phyloP scores from a whole-genome alignment of 805 yeast genomes.

The Komagataella ulmi region DNA sequence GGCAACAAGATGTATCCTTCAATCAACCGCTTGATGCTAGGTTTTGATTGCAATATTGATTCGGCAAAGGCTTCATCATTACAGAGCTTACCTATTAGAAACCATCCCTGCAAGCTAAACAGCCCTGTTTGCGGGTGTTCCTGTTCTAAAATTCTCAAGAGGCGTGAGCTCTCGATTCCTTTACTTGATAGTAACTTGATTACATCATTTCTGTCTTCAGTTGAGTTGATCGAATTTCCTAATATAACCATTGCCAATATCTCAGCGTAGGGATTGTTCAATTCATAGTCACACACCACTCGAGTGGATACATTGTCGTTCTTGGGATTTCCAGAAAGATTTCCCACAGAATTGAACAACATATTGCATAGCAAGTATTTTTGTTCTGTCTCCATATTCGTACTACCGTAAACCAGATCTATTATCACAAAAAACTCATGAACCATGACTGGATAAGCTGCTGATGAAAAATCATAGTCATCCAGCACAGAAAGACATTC shows the following conservation, averaged over 20 bases:
- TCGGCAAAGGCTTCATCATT: background rate
- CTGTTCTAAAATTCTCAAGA: background rate
- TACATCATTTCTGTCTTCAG: background rate
- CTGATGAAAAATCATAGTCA: background rate
- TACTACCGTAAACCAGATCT: background rate
- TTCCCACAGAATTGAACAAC: background rate
- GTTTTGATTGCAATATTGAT: background rate
- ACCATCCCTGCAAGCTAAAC: background rate
- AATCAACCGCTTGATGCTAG: background rate
- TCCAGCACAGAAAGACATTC: background rate
- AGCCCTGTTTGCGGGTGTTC: background rate
- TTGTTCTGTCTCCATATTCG: background rate
- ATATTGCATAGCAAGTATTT: background rate
- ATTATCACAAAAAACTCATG: background rate
- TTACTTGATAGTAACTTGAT: background rate
- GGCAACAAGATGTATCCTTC: background rate
- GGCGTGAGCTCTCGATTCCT: background rate
- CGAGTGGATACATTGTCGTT: background rate
- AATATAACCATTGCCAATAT: background rate
- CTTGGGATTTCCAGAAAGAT: background rate
- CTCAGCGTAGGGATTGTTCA: background rate
- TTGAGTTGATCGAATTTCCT: background rate
- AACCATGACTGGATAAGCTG: background rate
- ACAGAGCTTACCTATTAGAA: background rate
- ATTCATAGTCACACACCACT: background rate